phyloP scores from a whole-genome alignment of 805 yeast species.

The Candida tibetensis region DNA sequence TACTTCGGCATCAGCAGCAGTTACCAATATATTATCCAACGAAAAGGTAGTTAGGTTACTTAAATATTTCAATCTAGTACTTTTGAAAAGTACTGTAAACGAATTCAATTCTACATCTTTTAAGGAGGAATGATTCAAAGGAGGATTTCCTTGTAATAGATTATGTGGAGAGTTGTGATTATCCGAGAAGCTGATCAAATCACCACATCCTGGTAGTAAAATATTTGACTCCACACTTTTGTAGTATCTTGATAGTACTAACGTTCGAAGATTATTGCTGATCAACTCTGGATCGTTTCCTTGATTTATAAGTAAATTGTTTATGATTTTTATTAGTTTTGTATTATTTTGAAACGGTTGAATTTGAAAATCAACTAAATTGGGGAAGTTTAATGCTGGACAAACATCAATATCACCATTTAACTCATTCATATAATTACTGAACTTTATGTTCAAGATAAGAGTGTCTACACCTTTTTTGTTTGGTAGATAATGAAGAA shows the following conservation, averaged over 20 bases:
- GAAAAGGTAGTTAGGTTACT: slow-evolving; percentile 18
- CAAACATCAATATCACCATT: slow-evolving; percentile 10
- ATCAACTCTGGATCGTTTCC: slow-evolving; percentile 4
- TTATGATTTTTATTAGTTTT: slow-evolving; percentile 22
- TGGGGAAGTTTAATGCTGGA: slow-evolving; percentile 20
- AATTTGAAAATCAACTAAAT: slow-evolving; percentile 30
- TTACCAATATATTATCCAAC: slow-evolving; percentile 23
- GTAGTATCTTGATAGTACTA: slow-evolving; percentile 21
- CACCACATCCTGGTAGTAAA: slow-evolving; percentile 16
- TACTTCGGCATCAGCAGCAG: slow-evolving; percentile 19
- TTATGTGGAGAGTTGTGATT: too few relatives aligned
- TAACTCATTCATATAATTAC: slow-evolving; percentile 17
- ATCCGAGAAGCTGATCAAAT: slow-evolving; percentile 7
- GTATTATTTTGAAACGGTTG: slow-evolving; percentile 29
- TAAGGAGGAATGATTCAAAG: background rate
- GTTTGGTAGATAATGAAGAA: slow-evolving; percentile 31
- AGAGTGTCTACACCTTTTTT: slow-evolving; percentile 22
- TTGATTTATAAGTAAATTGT: slow-evolving; percentile 13
- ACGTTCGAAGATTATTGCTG: slow-evolving; percentile 12
- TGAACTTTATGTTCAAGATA: slow-evolving; percentile 29
- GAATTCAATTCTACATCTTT: slow-evolving; percentile 1
- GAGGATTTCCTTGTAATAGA: too few relatives aligned
- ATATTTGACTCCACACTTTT: slow-evolving; percentile 10
- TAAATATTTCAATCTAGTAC: slow-evolving; percentile 13
- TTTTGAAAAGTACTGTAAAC: slow-evolving; percentile 9